Conservation (phyloP, 1,284 basidiomycete species). For the Ganoderma meredithae region DNA sequence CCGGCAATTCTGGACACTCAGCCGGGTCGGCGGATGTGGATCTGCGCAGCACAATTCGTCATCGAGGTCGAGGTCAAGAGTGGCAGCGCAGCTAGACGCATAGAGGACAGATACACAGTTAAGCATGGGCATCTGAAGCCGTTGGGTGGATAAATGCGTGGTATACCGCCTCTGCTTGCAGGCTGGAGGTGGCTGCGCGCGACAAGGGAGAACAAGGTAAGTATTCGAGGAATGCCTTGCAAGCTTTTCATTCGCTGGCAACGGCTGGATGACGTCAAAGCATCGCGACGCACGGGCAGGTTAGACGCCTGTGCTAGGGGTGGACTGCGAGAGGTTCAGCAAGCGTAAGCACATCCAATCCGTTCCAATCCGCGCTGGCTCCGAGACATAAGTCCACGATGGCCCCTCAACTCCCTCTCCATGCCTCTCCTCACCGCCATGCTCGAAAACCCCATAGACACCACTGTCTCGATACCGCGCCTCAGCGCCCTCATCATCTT, state of each 20-base stretch:
- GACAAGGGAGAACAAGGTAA: neutral
- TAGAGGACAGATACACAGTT: too few relatives aligned
- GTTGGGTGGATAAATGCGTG: neutral
- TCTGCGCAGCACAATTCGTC: neutral
- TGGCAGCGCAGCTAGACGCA: too few relatives aligned
- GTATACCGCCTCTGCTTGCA: too few relatives aligned
- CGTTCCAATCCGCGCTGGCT: neutral
- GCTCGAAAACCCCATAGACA: slow-evolving; percentile 8
- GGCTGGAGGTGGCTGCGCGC: too few relatives aligned
- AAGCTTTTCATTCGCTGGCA: neutral
- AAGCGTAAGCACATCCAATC: neutral
- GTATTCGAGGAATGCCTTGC: neutral
- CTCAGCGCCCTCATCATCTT: slow-evolving; percentile 19
- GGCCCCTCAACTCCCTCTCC: slow-evolving; percentile 9
- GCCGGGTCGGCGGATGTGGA: neutral
- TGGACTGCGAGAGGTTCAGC: neutral
- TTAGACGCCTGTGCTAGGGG: neutral
- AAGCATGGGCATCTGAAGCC: neutral
- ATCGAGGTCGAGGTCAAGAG: neutral
- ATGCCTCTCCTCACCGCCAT: slow-evolving; percentile 15
- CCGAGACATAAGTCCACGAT: slow-evolving; percentile 10
- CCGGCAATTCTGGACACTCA: slow-evolving; percentile 11
- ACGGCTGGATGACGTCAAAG: neutral
- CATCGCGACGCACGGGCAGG: neutral
- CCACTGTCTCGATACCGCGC: neutral